Evolutionary conservation across 345 rosid species (phyloP), one percentile per base, ranked within the genome.

Genomic region (Sisymbrium irio): DNA sequence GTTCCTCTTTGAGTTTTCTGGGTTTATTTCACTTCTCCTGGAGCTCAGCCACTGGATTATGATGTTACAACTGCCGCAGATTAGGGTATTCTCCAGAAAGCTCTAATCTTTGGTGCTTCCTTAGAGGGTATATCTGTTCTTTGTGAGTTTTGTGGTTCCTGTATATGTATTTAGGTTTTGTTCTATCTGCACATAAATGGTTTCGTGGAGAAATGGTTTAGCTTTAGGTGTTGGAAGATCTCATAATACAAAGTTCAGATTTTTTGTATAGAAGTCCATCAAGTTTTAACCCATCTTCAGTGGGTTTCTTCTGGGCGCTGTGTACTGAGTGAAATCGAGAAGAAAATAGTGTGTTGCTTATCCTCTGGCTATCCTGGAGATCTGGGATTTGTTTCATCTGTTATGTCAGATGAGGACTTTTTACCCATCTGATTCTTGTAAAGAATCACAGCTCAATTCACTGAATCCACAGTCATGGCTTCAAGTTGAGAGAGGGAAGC

Each of bases 401-500:
- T 86, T 95, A 79, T 88, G 98, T 82, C 93, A 87, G 73, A 95
- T 92, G 99, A 89, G 87, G 90, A 82, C 89, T 33, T 87, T 89
- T 78, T 84, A 84, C 67, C 88, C 93, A 5, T 84, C 97, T 56
- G 97, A 92, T 64, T 82, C 94, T 27, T 92, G 86, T 83, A 95
- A 92, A 85, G 98, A 92, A 56, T 74, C 91, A 56, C 92, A 88
- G 75, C 85, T 86, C 77, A 73, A 86, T 86, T 86, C 88, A 1
- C 77, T 90, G 46, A 95, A 95, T 89, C 98, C 97, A 4, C 98
- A 95, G 83, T 90, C 98, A 60, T 95, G 99, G 99, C 99, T 92
- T 67, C 99, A 95, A 82, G 98, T 92, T 72, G 99, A 95, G 78
- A 87, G 98, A 80, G 99, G 98, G 78, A 95, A 92, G 77, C 83